Evolutionary conservation across 75 land plant genomes (phyloP), one percentile per base, ranked within the genome.

Genomic region (Pinus tabuliformis): DNA sequence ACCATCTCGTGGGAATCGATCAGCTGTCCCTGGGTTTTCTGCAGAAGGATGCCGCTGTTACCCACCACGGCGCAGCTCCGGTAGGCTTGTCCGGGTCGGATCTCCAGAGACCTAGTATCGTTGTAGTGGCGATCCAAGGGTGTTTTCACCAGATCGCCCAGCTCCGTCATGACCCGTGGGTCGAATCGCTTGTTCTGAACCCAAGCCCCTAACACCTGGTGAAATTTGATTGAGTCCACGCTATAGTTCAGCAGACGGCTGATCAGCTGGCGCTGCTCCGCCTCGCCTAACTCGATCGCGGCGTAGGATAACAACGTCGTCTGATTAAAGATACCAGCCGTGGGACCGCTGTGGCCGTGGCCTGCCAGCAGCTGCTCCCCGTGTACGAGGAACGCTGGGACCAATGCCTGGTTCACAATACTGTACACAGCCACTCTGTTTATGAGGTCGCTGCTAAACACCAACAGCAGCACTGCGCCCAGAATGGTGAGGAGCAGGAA

Each of bases 1-100:
- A 94, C 93, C 68, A 79, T 57, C 70, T 94, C 90, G 62, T 94
- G 97, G 16, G 82, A 66, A 75, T 94, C 97, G 64, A 94, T 94
- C 37, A 84, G 74, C 3, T 61, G 71, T 3, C 92, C 97, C 75
- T 87, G 62, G 2, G 78, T 82, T 4, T 62, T 75, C 22, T 86
- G 82, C 73, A 94, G 75, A 22, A 91, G 78, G 65, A 94, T 91
- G 58, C 97, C 97, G 70, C 97, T 94, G 77, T 94, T 94, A 42
- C 97, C 97, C 17, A 91, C 92, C 18, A 94, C 92, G 2, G 92
- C 97, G 75, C 94, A 91, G 13, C 85, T 77, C 59, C 77, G 3
- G 77, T 85, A 88, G 57, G 75, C 58, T 16, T 58, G 42, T 5
- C 54, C 62, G 11, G 52, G 52, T 49, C 52, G 52, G 52, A 49